A percentile compares a stretch with the other conserved stretches of the same genome.
phyloP scores from a whole-genome alignment of 176 grass and related monocot species.

The Triticum aestivum region IWGSC_CS_RefSeq_v2.1 NC_057794.1:393776701-393777200 shows the following conservation, averaged over 20 bases:
- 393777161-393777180: slow-evolving; percentile 11
- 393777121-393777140: background rate
- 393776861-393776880: slow-evolving; percentile 3
- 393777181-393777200: slow-evolving; percentile 2
- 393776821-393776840: slow-evolving; percentile 15
- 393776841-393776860: slow-evolving; percentile 35
- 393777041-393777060: background rate
- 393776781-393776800: slow-evolving; percentile 94
- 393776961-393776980: slow-evolving; percentile 16
- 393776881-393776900: background rate
- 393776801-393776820: slow-evolving; percentile 75
- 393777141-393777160: background rate
- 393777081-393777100: background rate
- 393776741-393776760: slow-evolving; percentile 81
- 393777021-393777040: slow-evolving; percentile 32
- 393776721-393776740: slow-evolving; percentile 68
- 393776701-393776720: slow-evolving; percentile 88
- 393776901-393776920: slow-evolving; percentile 10
- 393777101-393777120: background rate
- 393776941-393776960: slow-evolving; percentile 17
- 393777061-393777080: background rate
- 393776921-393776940: slow-evolving; percentile 16
- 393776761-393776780: slow-evolving; percentile 96
- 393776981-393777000: slow-evolving; percentile 18
- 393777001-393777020: slow-evolving; percentile 49